phyloP scores from a whole-genome alignment of 108 stramenopile species.

The Craspedostauros australis region DNA sequence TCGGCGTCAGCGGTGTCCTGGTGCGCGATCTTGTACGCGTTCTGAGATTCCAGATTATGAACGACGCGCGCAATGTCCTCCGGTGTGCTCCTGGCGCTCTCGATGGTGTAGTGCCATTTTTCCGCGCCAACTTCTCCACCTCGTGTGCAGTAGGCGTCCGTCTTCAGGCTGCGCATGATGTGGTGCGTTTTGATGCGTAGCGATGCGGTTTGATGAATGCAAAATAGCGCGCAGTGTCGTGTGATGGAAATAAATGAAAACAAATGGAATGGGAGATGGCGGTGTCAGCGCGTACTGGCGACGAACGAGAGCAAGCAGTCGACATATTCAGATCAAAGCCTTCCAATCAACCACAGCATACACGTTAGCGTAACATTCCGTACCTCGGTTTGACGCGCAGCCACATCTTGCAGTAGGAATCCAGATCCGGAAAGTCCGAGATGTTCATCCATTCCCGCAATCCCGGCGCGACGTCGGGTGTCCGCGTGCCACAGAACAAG shows the following conservation, averaged over 20 bases:
- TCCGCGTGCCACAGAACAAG: constrained; percentile 21
- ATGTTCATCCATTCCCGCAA: constrained; percentile 19
- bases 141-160: constrained; percentile 10
- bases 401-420: constrained; percentile 22
- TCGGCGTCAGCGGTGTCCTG: background rate
- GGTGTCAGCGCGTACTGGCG: too few relatives aligned
- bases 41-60: constrained; percentile 6
- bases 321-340: too few relatives aligned
- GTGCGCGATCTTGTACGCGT: background rate
- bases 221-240: too few relatives aligned
- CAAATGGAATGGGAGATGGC: too few relatives aligned
- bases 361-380: too few relatives aligned
- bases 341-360: too few relatives aligned
- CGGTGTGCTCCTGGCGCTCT: constrained; percentile 7
- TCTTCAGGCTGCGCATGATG: too few relatives aligned
- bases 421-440: constrained; percentile 9
- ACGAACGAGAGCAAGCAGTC: too few relatives aligned
- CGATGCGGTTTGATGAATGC: too few relatives aligned
- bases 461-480: constrained; percentile 11
- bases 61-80: constrained; percentile 15
- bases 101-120: constrained; percentile 23
- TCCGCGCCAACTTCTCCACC: constrained; percentile 21
- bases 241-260: too few relatives aligned
- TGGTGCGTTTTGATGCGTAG: too few relatives aligned
- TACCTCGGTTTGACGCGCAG: constrained; percentile 10